Conservation (phyloP, 1,284 basidiomycete species). For the Malassezia sympodialis region DNA sequence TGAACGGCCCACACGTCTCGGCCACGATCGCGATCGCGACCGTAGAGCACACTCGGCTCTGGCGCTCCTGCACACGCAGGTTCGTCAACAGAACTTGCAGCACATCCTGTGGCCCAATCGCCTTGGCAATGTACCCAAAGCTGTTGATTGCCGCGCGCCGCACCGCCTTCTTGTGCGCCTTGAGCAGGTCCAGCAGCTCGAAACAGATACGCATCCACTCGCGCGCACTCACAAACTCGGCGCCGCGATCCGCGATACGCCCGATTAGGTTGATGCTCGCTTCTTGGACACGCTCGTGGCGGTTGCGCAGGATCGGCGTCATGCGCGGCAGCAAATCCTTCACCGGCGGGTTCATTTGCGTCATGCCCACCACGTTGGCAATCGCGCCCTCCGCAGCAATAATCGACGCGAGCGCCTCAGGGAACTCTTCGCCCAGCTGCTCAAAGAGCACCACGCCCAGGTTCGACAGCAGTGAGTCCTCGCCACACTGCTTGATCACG, state of each 20-base stretch:
- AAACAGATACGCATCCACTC: slow-evolving; percentile 99
- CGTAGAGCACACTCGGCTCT: slow-evolving; percentile 95
- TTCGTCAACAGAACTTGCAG: slow-evolving; percentile 92
- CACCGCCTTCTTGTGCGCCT: slow-evolving; percentile 98
- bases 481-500: slow-evolving; percentile 96
- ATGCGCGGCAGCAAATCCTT: slow-evolving; percentile 96
- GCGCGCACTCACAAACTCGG: slow-evolving; percentile 92
- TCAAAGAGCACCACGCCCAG: slow-evolving; percentile 94
- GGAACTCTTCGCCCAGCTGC: slow-evolving; percentile 98
- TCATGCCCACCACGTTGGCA: slow-evolving; percentile 99
- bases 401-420: slow-evolving; percentile 89
- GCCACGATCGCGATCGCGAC: slow-evolving; percentile 76
- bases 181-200: slow-evolving; percentile 88
- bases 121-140: slow-evolving; percentile 98
- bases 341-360: slow-evolving; percentile 98
- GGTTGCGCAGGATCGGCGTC: slow-evolving; percentile 96
- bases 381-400: slow-evolving; percentile 97
- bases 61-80: slow-evolving; percentile 93
- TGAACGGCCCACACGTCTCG: slow-evolving; percentile 96
- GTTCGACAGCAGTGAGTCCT: slow-evolving; percentile 89
- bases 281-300: slow-evolving; percentile 99
- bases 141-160: slow-evolving; percentile 97
- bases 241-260: slow-evolving; percentile 96
- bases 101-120: slow-evolving; percentile 96
- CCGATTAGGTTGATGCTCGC: slow-evolving; percentile 99